These are phyloP conservation scores for Lonicera japonica DNA, from an alignment of 129 eudicot genomes.

Conservation along the genomic window DNA sequence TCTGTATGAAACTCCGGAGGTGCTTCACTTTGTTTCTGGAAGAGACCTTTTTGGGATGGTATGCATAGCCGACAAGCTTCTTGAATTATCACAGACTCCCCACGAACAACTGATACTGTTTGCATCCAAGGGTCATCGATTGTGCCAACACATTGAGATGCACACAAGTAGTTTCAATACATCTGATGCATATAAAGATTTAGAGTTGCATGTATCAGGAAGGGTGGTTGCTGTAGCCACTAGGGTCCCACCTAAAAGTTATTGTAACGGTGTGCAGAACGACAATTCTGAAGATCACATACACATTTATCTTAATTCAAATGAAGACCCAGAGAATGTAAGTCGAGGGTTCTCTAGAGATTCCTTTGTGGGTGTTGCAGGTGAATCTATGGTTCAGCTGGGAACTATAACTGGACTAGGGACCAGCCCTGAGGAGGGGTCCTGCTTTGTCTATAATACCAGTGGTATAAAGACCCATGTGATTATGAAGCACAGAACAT, in stretches of 20 bases:
- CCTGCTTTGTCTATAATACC: conserved; percentile 54
- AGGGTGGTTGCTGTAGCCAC: conserved; percentile 76
- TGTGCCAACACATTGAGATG: conserved; percentile 15
- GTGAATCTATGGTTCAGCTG: conserved; percentile 39
- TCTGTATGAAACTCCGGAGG: conserved; percentile 52
- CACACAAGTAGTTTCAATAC: conserved; percentile 13
- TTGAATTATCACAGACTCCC: conserved; percentile 40
- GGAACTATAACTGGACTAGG: conserved; percentile 79
- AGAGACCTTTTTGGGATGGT: conserved; percentile 84
- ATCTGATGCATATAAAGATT: conserved; percentile 72
- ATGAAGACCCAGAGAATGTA: conserved; percentile 17
- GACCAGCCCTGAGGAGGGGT: conserved; percentile 72
- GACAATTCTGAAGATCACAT: conserved; percentile 57
- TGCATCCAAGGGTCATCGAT: conserved; percentile 17
- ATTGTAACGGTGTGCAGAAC: conserved; percentile 15
- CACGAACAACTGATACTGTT: conserved; percentile 26
- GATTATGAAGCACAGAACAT: conserved; percentile 83
- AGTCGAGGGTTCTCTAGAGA: conserved; percentile 17
- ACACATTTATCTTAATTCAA: conserved; percentile 56
- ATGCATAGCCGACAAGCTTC: conserved; percentile 49
- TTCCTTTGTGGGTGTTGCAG: conserved; percentile 22
- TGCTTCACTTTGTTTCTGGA: conserved; percentile 87
- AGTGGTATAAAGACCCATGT: conserved; percentile 59
- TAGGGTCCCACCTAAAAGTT: conserved; percentile 48
- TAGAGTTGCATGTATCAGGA: conserved; percentile 77